phyloP scores from a whole-genome alignment of 257 asterid genomes.

The Cynanchum wilfordii region DNA sequence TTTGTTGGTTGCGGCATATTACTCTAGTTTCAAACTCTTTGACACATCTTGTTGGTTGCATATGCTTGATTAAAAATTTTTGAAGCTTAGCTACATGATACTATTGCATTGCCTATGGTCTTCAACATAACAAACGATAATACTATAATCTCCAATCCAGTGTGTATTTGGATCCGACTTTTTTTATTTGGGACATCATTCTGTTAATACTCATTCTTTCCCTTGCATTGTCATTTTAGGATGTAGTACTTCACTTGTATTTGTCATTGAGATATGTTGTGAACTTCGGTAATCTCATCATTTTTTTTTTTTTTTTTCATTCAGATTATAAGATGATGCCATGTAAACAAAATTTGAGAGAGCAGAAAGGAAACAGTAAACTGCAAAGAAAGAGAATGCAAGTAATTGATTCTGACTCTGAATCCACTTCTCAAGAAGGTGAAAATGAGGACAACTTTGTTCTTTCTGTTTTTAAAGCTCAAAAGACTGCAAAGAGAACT shows the following conservation, averaged over 20 bases:
- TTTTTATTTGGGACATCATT: not conserved
- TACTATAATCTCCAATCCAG: not conserved
- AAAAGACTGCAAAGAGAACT: conserved; percentile 22
- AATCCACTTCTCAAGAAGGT: conserved; percentile 29
- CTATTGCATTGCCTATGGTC: not conserved
- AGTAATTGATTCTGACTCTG: conserved; percentile 51
- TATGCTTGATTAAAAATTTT: not conserved
- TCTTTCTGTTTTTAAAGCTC: conserved; percentile 34
- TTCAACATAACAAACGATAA: not conserved
- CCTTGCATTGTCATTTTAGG: not conserved
- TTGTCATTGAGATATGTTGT: not conserved
- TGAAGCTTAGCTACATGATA: not conserved
- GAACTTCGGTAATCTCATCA: conserved; percentile 14
- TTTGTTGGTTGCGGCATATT: not conserved
- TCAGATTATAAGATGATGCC: conserved; percentile 22
- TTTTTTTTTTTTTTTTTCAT: conserved; percentile 14
- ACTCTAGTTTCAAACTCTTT: not conserved
- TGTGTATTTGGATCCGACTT: not conserved
- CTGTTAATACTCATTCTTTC: not conserved
- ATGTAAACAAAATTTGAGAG: conserved; percentile 22
- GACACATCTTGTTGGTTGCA: not conserved
- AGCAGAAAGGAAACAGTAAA: conserved; percentile 26
- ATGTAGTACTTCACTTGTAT: not conserved
- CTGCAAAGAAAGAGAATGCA: conserved; percentile 39
- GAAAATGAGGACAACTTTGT: conserved; percentile 39